Conservation (phyloP, 208 protist species). For the Leishmania guyanensis region DNA sequence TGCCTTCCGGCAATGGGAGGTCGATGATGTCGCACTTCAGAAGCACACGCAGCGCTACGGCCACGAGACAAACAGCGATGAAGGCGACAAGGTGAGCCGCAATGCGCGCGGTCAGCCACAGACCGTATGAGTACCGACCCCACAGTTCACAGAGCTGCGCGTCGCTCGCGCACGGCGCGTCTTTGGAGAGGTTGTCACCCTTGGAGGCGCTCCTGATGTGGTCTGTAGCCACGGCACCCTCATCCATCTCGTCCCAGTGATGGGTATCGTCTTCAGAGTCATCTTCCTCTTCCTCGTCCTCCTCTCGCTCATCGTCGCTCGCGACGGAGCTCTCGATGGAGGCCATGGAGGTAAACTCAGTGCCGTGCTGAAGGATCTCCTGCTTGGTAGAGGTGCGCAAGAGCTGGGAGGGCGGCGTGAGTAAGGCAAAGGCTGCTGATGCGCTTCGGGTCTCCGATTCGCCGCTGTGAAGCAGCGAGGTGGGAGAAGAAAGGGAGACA, state of each 20-base stretch:
- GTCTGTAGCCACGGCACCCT: not conserved
- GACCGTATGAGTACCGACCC: constrained; percentile 30
- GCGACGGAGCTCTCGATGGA: constrained; percentile 24
- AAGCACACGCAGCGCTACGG: constrained; percentile 44
- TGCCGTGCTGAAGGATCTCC: constrained; percentile 27
- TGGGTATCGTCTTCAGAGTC: constrained; percentile 1
- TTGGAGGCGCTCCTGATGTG: not conserved
- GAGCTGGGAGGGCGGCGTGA: not conserved
- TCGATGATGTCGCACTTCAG: constrained; percentile 47
- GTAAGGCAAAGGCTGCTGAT: not conserved
- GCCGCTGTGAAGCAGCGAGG: not conserved
- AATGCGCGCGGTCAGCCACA: constrained; percentile 42
- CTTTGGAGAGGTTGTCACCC: constrained; percentile 13
- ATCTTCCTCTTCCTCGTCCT: not conserved
- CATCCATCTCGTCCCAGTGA: constrained; percentile 1
- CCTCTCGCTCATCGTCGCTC: constrained; percentile 12
- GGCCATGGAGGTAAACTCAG: constrained; percentile 21
- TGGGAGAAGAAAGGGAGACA: not conserved
- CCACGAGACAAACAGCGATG: constrained; percentile 39
- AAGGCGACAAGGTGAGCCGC: constrained; percentile 48
- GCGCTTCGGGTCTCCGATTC: not conserved
- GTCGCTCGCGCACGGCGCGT: not conserved
- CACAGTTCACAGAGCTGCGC: not conserved
- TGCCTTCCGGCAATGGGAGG: constrained; percentile 44
- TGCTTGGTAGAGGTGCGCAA: constrained; percentile 1